phyloP scores from a whole-genome alignment of 1,284 basidiomycete species.

The Rhodotorula sp. region DNA sequence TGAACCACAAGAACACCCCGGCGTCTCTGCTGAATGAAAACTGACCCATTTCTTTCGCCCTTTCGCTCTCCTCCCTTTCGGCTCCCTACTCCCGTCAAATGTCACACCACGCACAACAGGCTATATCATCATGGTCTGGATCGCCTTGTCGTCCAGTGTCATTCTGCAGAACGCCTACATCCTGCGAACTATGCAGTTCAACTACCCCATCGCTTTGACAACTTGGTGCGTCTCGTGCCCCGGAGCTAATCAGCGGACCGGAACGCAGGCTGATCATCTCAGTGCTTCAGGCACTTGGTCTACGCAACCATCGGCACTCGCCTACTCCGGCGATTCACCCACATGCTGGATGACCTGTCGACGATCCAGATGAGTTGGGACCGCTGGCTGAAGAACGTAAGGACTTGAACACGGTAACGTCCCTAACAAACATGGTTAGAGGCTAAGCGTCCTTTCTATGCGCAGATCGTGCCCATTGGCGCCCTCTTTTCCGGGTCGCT shows the following conservation, averaged over 20 bases:
- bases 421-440: too few species aligned
- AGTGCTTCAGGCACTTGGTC: constrained; percentile 48
- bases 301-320: constrained; percentile 54
- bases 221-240: constrained; percentile 46
- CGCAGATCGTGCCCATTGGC: constrained; percentile 54
- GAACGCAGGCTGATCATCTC: too few species aligned
- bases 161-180: constrained; percentile 41
- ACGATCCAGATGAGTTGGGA: constrained; percentile 48
- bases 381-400: constrained; percentile 35
- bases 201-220: constrained; percentile 53
- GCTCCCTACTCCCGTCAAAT: too few species aligned
- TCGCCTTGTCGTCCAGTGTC: constrained; percentile 42
- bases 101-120: constrained; percentile 14
- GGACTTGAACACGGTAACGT: too few species aligned
- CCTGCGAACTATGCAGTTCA: constrained; percentile 34
- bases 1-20: too few species aligned
- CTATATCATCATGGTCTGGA: constrained; percentile 46
- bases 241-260: too few species aligned
- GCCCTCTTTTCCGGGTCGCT: constrained; percentile 55
- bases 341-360: constrained; percentile 52
- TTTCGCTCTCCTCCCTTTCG: too few species aligned
- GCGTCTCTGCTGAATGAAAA: too few species aligned
- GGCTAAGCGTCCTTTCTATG: too few species aligned
- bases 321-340: constrained; percentile 51
- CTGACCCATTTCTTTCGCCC: too few species aligned